phyloP scores from a whole-genome alignment of 805 yeast species.

The Saccharomycopsis fermentans region DNA sequence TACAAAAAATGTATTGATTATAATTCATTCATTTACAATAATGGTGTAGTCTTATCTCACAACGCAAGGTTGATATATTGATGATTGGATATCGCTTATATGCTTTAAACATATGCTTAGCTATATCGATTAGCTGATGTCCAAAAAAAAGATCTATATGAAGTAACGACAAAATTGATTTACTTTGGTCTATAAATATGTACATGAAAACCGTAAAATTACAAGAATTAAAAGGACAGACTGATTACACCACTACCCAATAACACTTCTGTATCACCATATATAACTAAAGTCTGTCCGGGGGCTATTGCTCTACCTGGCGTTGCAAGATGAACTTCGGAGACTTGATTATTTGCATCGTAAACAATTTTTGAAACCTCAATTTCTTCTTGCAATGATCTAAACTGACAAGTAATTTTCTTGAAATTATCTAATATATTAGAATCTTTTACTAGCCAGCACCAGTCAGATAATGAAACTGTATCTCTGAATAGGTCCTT shows the following conservation, averaged over 20 bases:
- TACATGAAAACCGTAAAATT: no score
- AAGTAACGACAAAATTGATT: no score
- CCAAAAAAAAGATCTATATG: no score
- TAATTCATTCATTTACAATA: no score
- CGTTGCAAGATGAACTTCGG: slow-evolving; percentile 31
- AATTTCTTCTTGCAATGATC: slow-evolving; percentile 63
- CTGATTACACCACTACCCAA: slow-evolving; percentile 51
- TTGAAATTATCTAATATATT: slow-evolving; percentile 8
- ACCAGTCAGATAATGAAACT: slow-evolving; percentile 33
- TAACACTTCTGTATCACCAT: slow-evolving; percentile 46
- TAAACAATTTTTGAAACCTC: slow-evolving; percentile 25
- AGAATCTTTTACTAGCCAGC: slow-evolving; percentile 34
- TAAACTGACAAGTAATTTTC: slow-evolving; percentile 44
- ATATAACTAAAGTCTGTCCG: slow-evolving; percentile 78
- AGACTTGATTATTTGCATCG: slow-evolving; percentile 10
- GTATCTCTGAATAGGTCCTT: slow-evolving; percentile 39
- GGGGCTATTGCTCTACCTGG: slow-evolving; percentile 71
- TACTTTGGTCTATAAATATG: no score
- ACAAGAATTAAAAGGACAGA: no score
- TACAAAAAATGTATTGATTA: no score
- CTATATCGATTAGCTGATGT: no score
- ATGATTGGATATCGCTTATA: no score
- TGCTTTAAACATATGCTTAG: no score
- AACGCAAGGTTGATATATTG: no score
- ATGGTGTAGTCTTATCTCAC: no score